These are phyloP conservation scores for Suillus occidentalis DNA, from an alignment of 768 basidiomycete species.

Conservation along the genomic window DNA sequence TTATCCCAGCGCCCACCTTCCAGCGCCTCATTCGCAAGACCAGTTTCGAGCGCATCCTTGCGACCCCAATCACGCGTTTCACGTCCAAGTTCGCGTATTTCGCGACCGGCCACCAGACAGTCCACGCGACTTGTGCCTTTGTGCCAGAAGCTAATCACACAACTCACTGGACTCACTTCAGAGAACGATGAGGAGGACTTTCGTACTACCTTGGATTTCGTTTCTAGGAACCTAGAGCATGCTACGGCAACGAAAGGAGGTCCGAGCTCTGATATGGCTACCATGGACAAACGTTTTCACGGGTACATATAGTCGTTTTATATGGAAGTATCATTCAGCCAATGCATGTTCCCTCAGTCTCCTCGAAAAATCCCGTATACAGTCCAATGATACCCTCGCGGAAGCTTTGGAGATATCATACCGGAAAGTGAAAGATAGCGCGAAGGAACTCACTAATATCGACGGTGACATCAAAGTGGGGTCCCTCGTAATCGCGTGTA, in stretches of 20 bases:
- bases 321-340: slow-evolving; percentile 6
- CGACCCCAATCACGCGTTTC: slow-evolving; percentile 36
- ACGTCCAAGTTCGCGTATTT: slow-evolving; percentile 44
- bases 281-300: slow-evolving; percentile 50
- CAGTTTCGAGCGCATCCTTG: slow-evolving; percentile 41
- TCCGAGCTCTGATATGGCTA: slow-evolving; percentile 53
- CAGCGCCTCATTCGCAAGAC: slow-evolving; percentile 47
- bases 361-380: slow-evolving; percentile 68
- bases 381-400: slow-evolving; percentile 60
- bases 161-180: slow-evolving; percentile 52
- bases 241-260: slow-evolving; percentile 53
- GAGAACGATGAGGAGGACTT: slow-evolving; percentile 44
- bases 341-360: slow-evolving; percentile 39
- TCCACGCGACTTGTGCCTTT: slow-evolving; percentile 52
- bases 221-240: slow-evolving; percentile 58
- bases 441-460: slow-evolving; percentile 53
- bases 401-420: slow-evolving; percentile 60
- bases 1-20: slow-evolving; percentile 44
- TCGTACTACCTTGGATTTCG: slow-evolving; percentile 53
- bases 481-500: background rate
- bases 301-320: slow-evolving; percentile 42
- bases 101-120: slow-evolving; percentile 52
- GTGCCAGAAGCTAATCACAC: slow-evolving; percentile 54
- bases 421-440: slow-evolving; percentile 47
- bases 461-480: slow-evolving; percentile 65